Base-by-base conservation (phyloP, 2,329 filamentous ascomycete genomes). In the Penicillium psychrosexuale region DNA sequence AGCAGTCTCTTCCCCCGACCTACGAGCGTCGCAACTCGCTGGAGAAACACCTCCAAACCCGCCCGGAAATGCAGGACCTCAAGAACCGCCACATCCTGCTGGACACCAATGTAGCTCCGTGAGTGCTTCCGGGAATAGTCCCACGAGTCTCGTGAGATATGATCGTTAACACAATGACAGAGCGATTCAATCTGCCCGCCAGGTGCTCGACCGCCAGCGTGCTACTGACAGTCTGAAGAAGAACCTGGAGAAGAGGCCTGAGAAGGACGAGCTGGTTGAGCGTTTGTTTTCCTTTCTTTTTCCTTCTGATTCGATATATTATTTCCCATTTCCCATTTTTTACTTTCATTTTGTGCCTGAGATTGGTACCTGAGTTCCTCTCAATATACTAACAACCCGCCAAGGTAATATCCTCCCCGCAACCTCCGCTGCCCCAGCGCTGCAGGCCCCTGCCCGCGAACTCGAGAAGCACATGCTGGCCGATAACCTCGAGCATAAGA, bases 401-500 rank as follows among this genome's bases (percentile, higher is more conserved):
- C 51, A 65, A 93, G 89, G 86, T 64, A 96, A 96, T 75, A 96
- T 97, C 71, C 85, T 97, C 27, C 89, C 90, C 27, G 84, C 86
- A 53, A 88, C 88, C 31, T 87, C 75, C 48, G 90, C 88, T 17
- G 91, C 91, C 0, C 91, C 92, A 0, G 83, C 87, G 2, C 79
- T 97, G 51, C 86, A 88, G 69, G 90, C 87, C 53, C 85, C 91
- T 59, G 91, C 94, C 73, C 87, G 84, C 68, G 90, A 96, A 78
- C 85, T 97, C 39, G 85, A 91, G 74, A 91, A 87, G 71, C 87
- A 91, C 73, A 96, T 97, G 91, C 84, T 88, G 13, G 88, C 86
- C 56, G 90, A 96, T 72, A 88, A 82, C 52, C 81, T 97, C 59
- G 94, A 96, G 73, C 91, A 95, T 68, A 92, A 92, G 73, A 85